These are phyloP conservation scores for Kluyveromyces aestuarii DNA, from an alignment of 805 yeast species.

Conservation along the genomic window DNA sequence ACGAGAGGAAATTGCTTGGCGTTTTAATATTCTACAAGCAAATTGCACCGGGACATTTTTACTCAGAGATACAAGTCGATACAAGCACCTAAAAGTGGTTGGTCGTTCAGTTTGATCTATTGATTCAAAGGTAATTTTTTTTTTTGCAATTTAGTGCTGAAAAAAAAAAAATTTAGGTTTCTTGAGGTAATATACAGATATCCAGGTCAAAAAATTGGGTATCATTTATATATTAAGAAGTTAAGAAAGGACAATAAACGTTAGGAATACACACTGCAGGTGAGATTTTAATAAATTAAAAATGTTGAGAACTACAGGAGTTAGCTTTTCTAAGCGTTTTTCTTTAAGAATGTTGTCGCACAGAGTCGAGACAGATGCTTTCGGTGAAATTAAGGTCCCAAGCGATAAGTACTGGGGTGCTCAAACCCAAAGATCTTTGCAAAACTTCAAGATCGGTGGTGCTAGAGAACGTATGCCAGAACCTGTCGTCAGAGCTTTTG, in stretches of 20 bases:
- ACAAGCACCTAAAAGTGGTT: neutral
- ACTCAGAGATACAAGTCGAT: neutral
- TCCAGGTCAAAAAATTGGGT: neutral
- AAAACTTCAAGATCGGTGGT: conserved; percentile 95
- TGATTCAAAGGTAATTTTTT: neutral
- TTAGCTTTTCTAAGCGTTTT: neutral
- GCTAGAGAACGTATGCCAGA: conserved; percentile 82
- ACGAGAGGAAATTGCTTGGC: too few species aligned
- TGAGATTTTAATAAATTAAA: neutral
- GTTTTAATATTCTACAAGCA: too few species aligned
- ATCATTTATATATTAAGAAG: neutral
- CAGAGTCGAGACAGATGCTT: conserved; percentile 88
- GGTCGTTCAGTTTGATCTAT: neutral
- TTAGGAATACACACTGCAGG: neutral
- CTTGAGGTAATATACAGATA: neutral
- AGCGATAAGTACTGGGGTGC: conserved; percentile 93
- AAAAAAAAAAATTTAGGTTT: neutral
- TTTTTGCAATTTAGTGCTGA: neutral
- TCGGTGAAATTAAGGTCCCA: conserved; percentile 92
- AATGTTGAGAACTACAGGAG: conserved; percentile 6
- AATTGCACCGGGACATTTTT: too few species aligned
- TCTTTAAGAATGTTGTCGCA: conserved; percentile 2
- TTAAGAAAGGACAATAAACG: neutral
- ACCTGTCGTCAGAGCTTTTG: conserved; percentile 87
- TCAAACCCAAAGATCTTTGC: conserved; percentile 88